A percentile compares a stretch with the other conserved stretches of the same genome.
Evolutionary conservation across 257 asterid species (phyloP).

Genomic region (Salvia rosmarinus): DNA sequence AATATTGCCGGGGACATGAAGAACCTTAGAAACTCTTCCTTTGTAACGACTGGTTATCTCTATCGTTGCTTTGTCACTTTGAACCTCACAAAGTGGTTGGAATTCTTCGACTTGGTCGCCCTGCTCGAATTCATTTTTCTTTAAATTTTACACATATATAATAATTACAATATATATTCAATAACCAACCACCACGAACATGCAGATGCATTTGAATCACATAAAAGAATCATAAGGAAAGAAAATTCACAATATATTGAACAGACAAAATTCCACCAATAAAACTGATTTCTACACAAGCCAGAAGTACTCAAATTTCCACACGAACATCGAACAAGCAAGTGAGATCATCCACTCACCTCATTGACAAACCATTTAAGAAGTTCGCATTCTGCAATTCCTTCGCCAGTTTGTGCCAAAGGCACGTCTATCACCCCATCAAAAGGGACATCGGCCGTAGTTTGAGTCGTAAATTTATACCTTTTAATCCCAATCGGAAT

Average conservation of each 20-base stretch:
- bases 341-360: conserved; percentile 55
- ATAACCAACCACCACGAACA: not conserved
- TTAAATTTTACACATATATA: not conserved
- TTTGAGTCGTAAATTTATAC: conserved; percentile 57
- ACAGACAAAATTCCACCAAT: not conserved
- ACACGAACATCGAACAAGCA: conserved; percentile 10
- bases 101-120: conserved; percentile 92
- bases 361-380: conserved; percentile 91
- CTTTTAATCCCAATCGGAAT: conserved; percentile 47
- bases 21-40: conserved; percentile 71
- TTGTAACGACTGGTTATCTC: conserved; percentile 96
- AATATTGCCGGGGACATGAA: conserved; percentile 80
- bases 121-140: conserved; percentile 46
- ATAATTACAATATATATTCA: conserved; percentile 7
- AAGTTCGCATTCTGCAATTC: conserved; percentile 98
- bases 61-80: conserved; percentile 97
- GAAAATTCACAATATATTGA: not conserved
- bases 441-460: conserved; percentile 46
- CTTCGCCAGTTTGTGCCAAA: conserved; percentile 99
- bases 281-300: not conserved
- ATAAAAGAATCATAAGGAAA: too few species aligned
- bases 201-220: too few species aligned
- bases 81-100: conserved; percentile 98
- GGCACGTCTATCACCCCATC: conserved; percentile 75
- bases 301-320: not conserved